These are phyloP conservation scores for Solanum hybrid DNA, from an alignment of 305 asterid genomes.

Conservation along the genomic window DNA sequence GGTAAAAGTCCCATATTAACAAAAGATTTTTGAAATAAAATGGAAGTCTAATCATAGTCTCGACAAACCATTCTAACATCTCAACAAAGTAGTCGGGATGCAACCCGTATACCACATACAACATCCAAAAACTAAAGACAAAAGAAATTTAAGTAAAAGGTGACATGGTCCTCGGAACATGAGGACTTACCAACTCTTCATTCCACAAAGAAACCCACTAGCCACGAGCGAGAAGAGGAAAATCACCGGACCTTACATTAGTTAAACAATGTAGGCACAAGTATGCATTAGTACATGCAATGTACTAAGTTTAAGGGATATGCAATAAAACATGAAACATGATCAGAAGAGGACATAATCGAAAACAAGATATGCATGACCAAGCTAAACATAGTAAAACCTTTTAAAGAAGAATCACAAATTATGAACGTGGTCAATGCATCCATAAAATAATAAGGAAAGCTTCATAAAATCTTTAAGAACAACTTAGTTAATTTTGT, in stretches of 20 bases:
- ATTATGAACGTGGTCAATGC: not conserved
- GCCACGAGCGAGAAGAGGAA: not conserved
- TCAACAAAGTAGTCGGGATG: not conserved
- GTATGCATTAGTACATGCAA: not conserved
- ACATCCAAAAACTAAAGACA: not conserved
- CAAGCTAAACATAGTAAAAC: not conserved
- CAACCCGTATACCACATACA: not conserved
- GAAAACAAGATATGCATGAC: not conserved
- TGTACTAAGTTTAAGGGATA: not conserved
- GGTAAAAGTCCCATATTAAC: not conserved
- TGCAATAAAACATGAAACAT: not conserved
- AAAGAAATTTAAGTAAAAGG: not conserved
- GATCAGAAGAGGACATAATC: not conserved
- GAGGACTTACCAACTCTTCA: not conserved
- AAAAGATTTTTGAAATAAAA: too few species aligned
- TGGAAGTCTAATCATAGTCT: not conserved
- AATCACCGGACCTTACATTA: not conserved
- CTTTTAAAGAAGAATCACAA: not conserved
- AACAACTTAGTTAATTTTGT: not conserved
- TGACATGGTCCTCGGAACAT: not conserved
- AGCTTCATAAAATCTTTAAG: not conserved
- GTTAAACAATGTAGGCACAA: not conserved
- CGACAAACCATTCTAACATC: not conserved
- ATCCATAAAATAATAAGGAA: not conserved
- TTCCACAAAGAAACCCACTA: not conserved